phyloP scores from a whole-genome alignment of 345 rosid genomes.

The Geranium brycei region DNA sequence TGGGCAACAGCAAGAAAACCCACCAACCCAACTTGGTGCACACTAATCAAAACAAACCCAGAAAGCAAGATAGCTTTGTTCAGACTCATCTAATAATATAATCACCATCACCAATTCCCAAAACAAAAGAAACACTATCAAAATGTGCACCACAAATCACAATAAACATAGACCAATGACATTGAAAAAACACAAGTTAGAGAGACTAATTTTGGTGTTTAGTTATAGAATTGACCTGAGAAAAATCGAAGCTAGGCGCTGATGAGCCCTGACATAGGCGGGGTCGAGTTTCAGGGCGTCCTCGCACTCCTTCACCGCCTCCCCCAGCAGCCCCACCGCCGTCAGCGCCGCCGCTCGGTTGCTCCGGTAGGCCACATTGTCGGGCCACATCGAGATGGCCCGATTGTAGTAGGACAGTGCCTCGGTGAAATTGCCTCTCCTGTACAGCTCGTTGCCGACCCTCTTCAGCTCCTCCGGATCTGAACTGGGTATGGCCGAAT shows the following conservation, averaged over 20 bases:
- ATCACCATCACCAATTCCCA: background rate
- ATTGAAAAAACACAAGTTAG: background rate
- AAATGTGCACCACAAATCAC: constrained; percentile 6
- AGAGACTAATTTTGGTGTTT: no score
- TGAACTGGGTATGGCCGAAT: constrained; percentile 8
- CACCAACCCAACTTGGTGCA: background rate
- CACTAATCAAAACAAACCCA: constrained; percentile 1
- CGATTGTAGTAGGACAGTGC: constrained; percentile 62
- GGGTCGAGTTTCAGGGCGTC: constrained; percentile 77
- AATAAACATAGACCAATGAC: constrained; percentile 7
- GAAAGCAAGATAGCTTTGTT: background rate
- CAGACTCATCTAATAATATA: no score
- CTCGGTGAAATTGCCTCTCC: constrained; percentile 52
- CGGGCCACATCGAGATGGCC: constrained; percentile 66
- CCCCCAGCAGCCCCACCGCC: constrained; percentile 49
- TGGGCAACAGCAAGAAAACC: background rate
- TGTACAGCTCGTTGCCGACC: constrained; percentile 73
- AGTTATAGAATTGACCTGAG: constrained; percentile 37
- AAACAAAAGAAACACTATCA: constrained; percentile 1
- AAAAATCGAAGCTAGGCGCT: constrained; percentile 64
- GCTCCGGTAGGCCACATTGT: constrained; percentile 57
- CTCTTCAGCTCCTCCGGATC: constrained; percentile 76
- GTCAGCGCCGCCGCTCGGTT: constrained; percentile 88
- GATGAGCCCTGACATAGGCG: constrained; percentile 61
- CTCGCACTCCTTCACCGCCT: constrained; percentile 77